These are phyloP conservation scores for Bromus sterilis DNA, from an alignment of 176 grass and related monocot species.

Conservation along the genomic window DNA sequence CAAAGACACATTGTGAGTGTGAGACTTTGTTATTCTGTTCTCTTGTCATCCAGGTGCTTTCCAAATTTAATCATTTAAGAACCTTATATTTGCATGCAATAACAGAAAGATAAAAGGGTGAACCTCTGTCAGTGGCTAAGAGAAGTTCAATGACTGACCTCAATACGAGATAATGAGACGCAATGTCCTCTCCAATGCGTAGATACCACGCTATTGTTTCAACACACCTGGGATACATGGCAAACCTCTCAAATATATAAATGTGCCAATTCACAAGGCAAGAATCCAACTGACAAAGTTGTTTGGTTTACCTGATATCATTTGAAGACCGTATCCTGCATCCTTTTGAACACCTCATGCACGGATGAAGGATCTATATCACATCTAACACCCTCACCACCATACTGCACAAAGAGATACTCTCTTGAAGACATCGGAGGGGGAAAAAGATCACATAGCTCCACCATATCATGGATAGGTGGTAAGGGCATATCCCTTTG, in stretches of 20 bases:
- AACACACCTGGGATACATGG: background rate
- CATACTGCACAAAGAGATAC: conserved; percentile 73
- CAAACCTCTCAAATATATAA: background rate
- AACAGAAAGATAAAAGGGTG: background rate
- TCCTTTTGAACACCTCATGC: conserved; percentile 48
- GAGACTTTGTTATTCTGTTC: background rate
- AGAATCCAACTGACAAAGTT: background rate
- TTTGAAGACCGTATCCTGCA: conserved; percentile 18
- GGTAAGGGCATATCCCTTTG: conserved; percentile 37
- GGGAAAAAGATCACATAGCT: conserved; percentile 60
- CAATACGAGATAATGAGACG: background rate
- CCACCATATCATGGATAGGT: conserved; percentile 27
- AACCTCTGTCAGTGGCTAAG: background rate
- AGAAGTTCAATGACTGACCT: background rate
- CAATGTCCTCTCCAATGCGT: background rate
- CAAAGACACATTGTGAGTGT: background rate
- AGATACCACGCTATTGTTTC: background rate
- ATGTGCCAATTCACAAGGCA: background rate
- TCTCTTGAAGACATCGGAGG: conserved; percentile 51
- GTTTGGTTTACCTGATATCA: background rate
- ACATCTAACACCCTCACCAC: conserved; percentile 58
- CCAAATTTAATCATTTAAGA: background rate
- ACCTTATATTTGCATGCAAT: background rate
- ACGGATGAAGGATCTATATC: conserved; percentile 57
- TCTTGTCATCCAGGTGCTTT: background rate